These are phyloP conservation scores for Chalciporus pseudorubinellus DNA, from an alignment of 768 basidiomycete genomes.

Conservation along the genomic window DNA sequence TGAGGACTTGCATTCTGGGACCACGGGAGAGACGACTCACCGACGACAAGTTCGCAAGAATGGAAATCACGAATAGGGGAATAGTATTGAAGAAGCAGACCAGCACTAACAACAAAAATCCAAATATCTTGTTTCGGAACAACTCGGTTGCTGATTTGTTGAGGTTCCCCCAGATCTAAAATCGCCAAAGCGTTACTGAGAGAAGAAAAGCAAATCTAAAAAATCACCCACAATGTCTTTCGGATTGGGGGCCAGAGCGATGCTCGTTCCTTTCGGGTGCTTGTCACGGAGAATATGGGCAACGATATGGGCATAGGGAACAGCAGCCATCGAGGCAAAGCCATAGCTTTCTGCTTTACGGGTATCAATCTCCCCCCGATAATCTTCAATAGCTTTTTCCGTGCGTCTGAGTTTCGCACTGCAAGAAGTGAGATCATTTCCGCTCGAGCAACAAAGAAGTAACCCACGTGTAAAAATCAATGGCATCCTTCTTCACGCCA, in stretches of 20 bases:
- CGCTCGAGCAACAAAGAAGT: background rate
- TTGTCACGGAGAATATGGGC: constrained; percentile 69
- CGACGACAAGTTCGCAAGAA: constrained; percentile 85
- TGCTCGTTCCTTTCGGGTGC: constrained; percentile 66
- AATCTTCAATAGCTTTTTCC: constrained; percentile 70
- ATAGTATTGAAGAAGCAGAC: constrained; percentile 96
- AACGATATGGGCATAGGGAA: constrained; percentile 85
- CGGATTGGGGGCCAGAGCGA: constrained; percentile 81
- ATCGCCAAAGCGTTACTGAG: background rate
- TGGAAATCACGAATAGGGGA: constrained; percentile 85
- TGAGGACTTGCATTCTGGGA: background rate
- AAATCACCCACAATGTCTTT: constrained; percentile 70
- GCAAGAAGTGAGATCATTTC: constrained; percentile 7
- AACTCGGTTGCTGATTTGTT: constrained; percentile 67
- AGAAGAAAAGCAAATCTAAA: background rate
- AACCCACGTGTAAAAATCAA: constrained; percentile 88
- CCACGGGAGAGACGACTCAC: constrained; percentile 40
- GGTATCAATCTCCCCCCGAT: constrained; percentile 66
- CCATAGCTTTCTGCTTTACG: constrained; percentile 88
- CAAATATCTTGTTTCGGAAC: constrained; percentile 62
- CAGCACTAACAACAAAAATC: constrained; percentile 72
- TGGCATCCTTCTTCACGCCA: constrained; percentile 84
- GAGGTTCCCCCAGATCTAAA: constrained; percentile 89
- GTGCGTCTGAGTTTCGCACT: constrained; percentile 54
- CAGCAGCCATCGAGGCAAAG: constrained; percentile 87